Base-by-base conservation (phyloP, 2,329 filamentous ascomycete species). In the Blastomyces emzantsi region DNA sequence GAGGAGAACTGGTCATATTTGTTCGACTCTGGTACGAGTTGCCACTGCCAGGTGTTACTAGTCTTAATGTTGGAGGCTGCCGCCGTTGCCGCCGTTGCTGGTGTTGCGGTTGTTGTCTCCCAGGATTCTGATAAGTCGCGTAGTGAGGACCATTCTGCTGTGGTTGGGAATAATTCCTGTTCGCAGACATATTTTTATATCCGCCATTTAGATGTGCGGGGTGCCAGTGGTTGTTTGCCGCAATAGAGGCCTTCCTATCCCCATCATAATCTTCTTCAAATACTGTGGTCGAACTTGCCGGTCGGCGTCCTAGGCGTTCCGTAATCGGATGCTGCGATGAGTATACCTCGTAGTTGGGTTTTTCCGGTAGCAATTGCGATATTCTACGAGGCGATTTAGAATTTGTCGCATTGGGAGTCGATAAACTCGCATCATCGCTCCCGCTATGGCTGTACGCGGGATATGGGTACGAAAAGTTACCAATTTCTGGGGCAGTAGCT, bases 191-290 rank as follows among this genome's bases (percentile, higher is more conserved):
- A 4, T 9, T 28, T 8, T 30, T 36, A 60, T 60, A 60, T 60
- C 57, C 17, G 11, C n/a, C 36, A 5, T 15, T 30, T 47, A 41
- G 30, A 15, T 30, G 57, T 41, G 39, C 41, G 7, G 36, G 17
- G 25, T 25, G 15, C 39, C 39, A 19, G 3, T 47, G 17, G 19
- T n/a, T 41, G 8, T 33, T 47, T 28, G 25, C 28, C 2, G 57
- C 25, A 47, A 49, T 4, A 47, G 33, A 25, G 8, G 39, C 22
- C 28, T 25, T 64, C 56, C 59, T 61, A 59, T 66, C 65, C 19
- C 70, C 64, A 41, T 67, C 68, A 54, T 77, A 75, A 49, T 78
- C 76, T 67, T 78, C 76, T 67, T 78, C 76, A 63, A 77, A 75
- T 11, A 74, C 64, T 1, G 75, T 77, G 33, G 67, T 72, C 25